A percentile compares a stretch with the other conserved stretches of the same genome.
These are phyloP conservation scores for Helicostylum pulchrum DNA, from an alignment of 192 early-diverging fungal species.

Conservation along the genomic window DNA sequence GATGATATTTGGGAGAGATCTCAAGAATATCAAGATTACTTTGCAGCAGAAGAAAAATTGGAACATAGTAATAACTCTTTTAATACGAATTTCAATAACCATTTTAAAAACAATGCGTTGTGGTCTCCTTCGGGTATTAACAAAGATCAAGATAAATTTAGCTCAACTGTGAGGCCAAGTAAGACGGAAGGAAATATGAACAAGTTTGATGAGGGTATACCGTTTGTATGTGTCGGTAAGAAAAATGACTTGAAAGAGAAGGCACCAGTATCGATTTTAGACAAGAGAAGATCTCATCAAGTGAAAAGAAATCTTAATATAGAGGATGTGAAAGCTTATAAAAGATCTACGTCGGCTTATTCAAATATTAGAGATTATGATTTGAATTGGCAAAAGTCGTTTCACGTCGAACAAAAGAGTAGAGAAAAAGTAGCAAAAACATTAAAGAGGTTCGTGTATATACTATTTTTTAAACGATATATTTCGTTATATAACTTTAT, in stretches of 20 bases:
- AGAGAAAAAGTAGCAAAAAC: slow-evolving; percentile 11
- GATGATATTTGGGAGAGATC: slow-evolving; percentile 10
- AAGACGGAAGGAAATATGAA: slow-evolving; percentile 4
- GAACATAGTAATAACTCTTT: neutral
- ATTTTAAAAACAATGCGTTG: neutral
- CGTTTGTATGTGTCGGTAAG: slow-evolving; percentile 1
- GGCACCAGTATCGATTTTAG: neutral
- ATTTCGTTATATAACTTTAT: neutral
- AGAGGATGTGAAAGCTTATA: slow-evolving; percentile 11
- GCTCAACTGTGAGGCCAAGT: neutral
- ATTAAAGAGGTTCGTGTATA: slow-evolving; percentile 5
- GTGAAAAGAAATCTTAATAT: neutral
- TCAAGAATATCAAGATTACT: slow-evolving; percentile 15
- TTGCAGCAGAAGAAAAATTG: slow-evolving; percentile 3
- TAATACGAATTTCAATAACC: neutral
- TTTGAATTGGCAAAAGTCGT: slow-evolving; percentile 7
- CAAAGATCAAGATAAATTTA: neutral
- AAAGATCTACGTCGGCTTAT: slow-evolving; percentile 4
- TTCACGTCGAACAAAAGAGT: slow-evolving; percentile 13
- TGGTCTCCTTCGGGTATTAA: neutral
- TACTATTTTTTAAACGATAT: no score
- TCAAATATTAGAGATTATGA: slow-evolving; percentile 1
- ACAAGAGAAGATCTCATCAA: neutral
- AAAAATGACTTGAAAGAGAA: neutral
- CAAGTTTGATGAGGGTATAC: neutral